Evolutionary conservation across 305 asterid genomes (phyloP).

Genomic region (Stenogyne calaminthoides): DNA sequence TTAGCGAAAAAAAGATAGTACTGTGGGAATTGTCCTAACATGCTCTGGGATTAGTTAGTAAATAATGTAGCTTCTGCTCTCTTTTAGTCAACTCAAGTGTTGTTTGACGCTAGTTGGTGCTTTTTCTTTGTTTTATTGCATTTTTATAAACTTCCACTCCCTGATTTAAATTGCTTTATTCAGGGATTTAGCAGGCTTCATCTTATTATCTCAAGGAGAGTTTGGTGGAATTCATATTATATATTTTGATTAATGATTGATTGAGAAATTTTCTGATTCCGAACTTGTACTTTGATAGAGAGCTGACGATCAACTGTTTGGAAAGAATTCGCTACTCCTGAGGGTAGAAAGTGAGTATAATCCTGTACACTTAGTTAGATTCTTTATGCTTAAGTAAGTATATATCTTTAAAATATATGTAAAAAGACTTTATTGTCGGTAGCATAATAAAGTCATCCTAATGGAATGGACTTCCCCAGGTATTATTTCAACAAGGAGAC

Average conservation of each 20-base stretch:
- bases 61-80: background rate
- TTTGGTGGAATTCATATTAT: slow-evolving; percentile 3
- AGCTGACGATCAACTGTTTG: slow-evolving; percentile 96
- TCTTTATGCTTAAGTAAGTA: background rate
- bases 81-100: background rate
- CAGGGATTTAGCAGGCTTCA: background rate
- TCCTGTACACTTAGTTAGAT: slow-evolving; percentile 2
- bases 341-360: slow-evolving; percentile 90
- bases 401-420: slow-evolving; percentile 14
- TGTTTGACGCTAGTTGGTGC: slow-evolving; percentile 23
- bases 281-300: slow-evolving; percentile 57
- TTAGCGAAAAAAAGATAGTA: background rate
- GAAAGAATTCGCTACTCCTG: slow-evolving; percentile 95
- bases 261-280: slow-evolving; percentile 19
- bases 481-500: slow-evolving; percentile 97
- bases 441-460: slow-evolving; percentile 18
- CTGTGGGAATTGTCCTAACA: background rate
- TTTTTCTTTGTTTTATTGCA: slow-evolving; percentile 11
- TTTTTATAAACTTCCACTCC: slow-evolving; percentile 1
- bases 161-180: slow-evolving; percentile 11
- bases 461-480: slow-evolving; percentile 44
- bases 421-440: background rate
- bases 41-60: slow-evolving; percentile 15
- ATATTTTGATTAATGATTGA: slow-evolving; percentile 17
- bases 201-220: slow-evolving; percentile 14